Base-by-base conservation (phyloP, 2,329 filamentous ascomycete genomes). In the Ambrosiella xylebori region DNA sequence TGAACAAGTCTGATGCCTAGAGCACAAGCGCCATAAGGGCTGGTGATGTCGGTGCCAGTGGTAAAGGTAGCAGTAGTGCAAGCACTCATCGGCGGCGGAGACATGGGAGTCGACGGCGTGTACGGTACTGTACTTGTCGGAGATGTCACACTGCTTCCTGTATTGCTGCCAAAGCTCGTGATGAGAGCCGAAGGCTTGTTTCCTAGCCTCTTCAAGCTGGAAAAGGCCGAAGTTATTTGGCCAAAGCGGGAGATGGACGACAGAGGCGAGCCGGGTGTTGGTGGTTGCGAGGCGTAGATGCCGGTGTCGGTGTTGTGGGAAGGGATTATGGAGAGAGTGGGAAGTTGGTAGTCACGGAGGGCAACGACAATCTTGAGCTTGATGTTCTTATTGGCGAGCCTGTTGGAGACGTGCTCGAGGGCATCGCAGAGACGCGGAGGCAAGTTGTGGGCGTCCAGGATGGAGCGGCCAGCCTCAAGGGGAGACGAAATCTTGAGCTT, bases 401-500 rank as follows among this genome's bases (percentile, higher is more conserved):
- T 72, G 61, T 71, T 72, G 0, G 81, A 81, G 12, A 74, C 71
- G 63, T 81, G 80, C 59, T 82, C 79, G 37, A 84, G 73, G 35
- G 79, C 79, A 3, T 73, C 71, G 9, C 69, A 73, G 57, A 83
- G 66, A 49, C 73, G 71, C n/a, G 73, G 67, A 1, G 80, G 79
- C n/a, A 84, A 71, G 60, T 76, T 74, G 62, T 80, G 74, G 39
- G 71, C 70, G 63, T 82, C 77, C 60, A 81, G 74, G 57, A 83
- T 71, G 17, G 80, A 82, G 47, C 71, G 70, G 15, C 80, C 80
- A 36, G 80, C 80, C 71, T 83, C 81, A 59, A 84, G 73, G 12
- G 81, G 80, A 54, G 78, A 76, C 1, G 80, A 83, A 64, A 84
- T 84, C 59, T 70, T 72, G 58, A 73, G 70, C 68, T 80, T 83